Conservation (phyloP, 352 stramenopile genomes). For the Thalassiosira exigua region DNA sequence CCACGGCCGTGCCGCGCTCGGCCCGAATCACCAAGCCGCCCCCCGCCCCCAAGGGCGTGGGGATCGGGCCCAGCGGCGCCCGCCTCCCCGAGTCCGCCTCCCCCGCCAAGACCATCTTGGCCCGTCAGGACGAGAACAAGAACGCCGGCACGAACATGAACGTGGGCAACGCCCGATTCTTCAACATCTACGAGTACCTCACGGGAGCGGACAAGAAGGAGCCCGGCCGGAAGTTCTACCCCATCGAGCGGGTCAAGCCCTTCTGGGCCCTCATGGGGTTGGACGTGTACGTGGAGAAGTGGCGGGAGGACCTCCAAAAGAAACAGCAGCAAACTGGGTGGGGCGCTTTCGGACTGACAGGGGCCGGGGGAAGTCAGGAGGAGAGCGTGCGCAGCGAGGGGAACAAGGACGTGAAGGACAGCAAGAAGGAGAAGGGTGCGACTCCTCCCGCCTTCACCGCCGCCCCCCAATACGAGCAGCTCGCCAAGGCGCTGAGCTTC, state of each 20-base stretch:
- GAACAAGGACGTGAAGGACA: neutral
- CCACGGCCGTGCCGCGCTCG: too few relatives aligned
- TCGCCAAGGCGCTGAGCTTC: constrained; percentile 83
- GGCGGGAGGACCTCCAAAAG: constrained; percentile 6
- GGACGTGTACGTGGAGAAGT: constrained; percentile 74
- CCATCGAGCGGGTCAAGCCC: constrained; percentile 80
- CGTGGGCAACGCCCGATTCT: constrained; percentile 51
- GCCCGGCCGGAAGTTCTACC: constrained; percentile 80
- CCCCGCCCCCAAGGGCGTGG: neutral
- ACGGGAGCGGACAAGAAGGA: constrained; percentile 73
- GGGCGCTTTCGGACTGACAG: neutral
- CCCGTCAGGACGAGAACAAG: neutral
- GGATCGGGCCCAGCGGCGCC: neutral
- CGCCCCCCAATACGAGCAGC: constrained; percentile 77
- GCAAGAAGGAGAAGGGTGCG: neutral
- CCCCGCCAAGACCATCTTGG: too few relatives aligned
- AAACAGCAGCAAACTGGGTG: neutral
- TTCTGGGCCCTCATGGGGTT: constrained; percentile 85
- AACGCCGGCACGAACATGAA: neutral
- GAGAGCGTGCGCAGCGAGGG: neutral
- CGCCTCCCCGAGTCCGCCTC: constrained; percentile 8
- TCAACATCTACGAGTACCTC: constrained; percentile 85
- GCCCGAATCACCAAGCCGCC: too few relatives aligned
- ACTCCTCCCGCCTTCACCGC: constrained; percentile 37
- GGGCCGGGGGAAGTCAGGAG: constrained; percentile 2